These are phyloP conservation scores for Phytophthora melonis DNA, from an alignment of 352 stramenopile genomes.

Conservation along the genomic window DNA sequence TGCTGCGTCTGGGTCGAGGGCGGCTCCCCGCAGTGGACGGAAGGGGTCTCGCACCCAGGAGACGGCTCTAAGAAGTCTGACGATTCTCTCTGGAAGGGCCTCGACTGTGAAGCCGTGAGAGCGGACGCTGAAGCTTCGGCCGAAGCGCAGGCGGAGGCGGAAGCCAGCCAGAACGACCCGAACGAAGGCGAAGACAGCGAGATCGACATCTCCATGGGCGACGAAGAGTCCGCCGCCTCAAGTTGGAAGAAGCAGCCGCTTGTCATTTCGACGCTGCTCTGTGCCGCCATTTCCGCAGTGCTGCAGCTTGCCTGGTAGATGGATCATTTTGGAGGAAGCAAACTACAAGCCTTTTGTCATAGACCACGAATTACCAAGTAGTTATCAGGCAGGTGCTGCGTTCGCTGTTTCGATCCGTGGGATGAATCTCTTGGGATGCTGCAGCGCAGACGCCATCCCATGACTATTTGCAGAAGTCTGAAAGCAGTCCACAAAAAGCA, in stretches of 20 bases:
- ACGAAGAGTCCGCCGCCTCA: conserved; percentile 4
- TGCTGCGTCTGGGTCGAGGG: conserved; percentile 67
- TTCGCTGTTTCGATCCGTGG: no score
- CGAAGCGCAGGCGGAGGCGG: conserved; percentile 14
- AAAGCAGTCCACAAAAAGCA: not conserved
- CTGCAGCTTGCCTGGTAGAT: conserved; percentile 13
- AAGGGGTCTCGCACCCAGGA: conserved; percentile 40
- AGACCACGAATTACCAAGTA: not conserved
- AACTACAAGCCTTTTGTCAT: not conserved
- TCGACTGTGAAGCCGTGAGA: conserved; percentile 29
- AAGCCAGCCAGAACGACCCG: conserved; percentile 34
- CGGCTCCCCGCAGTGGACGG: conserved; percentile 17
- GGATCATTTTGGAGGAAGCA: not conserved
- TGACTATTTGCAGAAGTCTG: not conserved
- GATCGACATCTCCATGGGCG: conserved; percentile 32
- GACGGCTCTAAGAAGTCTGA: conserved; percentile 31
- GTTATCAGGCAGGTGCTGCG: no score
- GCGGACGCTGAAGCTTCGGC: conserved; percentile 22
- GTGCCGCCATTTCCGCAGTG: not conserved
- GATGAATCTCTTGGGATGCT: not conserved
- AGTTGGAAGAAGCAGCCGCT: not conserved
- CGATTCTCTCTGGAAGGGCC: conserved; percentile 22
- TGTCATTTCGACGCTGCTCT: not conserved
- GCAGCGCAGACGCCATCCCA: not conserved
- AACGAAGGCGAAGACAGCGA: conserved; percentile 33